These are phyloP conservation scores for Allodekkera sacchari DNA, from an alignment of 805 yeast species.

Conservation along the genomic window DNA sequence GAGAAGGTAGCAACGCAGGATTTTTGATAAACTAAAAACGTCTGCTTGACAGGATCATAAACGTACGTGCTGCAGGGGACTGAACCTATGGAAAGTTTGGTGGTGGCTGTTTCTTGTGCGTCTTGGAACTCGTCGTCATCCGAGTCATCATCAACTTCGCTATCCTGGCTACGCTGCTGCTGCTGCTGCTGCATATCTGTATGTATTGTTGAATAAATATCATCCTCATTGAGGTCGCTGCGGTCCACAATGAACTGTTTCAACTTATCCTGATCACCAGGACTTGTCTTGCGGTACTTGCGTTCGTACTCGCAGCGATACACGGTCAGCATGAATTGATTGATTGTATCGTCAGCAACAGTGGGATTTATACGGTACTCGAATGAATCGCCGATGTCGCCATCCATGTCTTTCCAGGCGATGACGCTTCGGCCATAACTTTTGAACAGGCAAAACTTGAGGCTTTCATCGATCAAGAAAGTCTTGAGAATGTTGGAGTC, in stretches of 20 bases:
- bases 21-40: conserved; percentile 36
- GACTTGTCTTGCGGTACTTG: conserved; percentile 51
- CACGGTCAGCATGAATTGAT: conserved; percentile 53
- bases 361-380: conserved; percentile 68
- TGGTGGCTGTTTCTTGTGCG: conserved; percentile 20
- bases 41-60: conserved; percentile 44
- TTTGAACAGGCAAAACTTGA: conserved; percentile 46
- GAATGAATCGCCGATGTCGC: conserved; percentile 79
- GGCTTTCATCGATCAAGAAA: conserved; percentile 54
- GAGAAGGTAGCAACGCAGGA: conserved; percentile 29
- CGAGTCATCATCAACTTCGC: conserved; percentile 18
- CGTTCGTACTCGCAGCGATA: conserved; percentile 69
- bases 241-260: conserved; percentile 45
- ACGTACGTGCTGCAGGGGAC: conserved; percentile 34
- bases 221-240: conserved; percentile 16
- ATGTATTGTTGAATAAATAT: background rate
- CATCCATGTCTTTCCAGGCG: conserved; percentile 74
- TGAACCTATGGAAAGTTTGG: conserved; percentile 11
- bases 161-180: conserved; percentile 13
- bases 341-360: conserved; percentile 46
- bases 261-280: conserved; percentile 39
- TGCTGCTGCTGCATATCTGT: conserved; percentile 6
- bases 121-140: conserved; percentile 23
- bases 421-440: conserved; percentile 46
- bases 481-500: conserved; percentile 57